phyloP scores from a whole-genome alignment of 2,329 filamentous ascomycete genomes.

The Colletotrichum lentis region DNA sequence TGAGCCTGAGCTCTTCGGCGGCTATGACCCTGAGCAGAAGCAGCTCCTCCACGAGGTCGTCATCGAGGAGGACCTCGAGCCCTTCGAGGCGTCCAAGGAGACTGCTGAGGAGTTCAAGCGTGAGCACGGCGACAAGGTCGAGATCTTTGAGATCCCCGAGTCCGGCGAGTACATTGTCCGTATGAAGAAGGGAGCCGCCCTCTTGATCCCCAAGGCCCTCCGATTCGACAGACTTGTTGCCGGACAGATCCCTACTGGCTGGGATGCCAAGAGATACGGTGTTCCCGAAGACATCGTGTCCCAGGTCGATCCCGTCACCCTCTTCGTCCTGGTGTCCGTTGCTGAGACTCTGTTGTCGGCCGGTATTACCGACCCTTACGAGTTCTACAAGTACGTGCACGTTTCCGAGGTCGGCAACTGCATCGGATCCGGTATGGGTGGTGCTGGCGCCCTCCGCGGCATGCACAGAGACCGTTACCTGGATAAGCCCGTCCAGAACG shows the following conservation, averaged over 20 bases:
- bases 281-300: slow-evolving; percentile 97
- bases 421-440: slow-evolving; percentile 97
- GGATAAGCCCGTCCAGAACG: slow-evolving; percentile 97
- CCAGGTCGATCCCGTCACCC: slow-evolving; percentile 94
- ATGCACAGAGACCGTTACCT: slow-evolving; percentile 99
- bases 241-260: slow-evolving; percentile 95
- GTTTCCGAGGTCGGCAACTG: slow-evolving; percentile 98
- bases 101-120: slow-evolving; percentile 97
- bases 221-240: slow-evolving; percentile 97
- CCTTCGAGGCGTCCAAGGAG: slow-evolving; percentile 97
- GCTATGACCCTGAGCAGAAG: slow-evolving; percentile 98
- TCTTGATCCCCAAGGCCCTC: slow-evolving; percentile 96
- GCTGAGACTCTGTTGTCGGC: slow-evolving; percentile 89
- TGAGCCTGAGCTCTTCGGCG: slow-evolving; percentile 94
- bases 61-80: slow-evolving; percentile 95
- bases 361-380: slow-evolving; percentile 98
- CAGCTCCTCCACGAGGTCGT: slow-evolving; percentile 97
- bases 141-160: slow-evolving; percentile 93
- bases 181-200: slow-evolving; percentile 91
- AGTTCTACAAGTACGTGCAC: slow-evolving; percentile 99
- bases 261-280: slow-evolving; percentile 96
- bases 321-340: slow-evolving; percentile 93
- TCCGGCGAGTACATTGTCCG: slow-evolving; percentile 94
- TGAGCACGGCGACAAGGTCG: slow-evolving; percentile 96
- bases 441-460: slow-evolving; percentile 86